These are phyloP conservation scores for Fusarium albosuccineum DNA, from an alignment of 2,329 filamentous ascomycete genomes.

Conservation along the genomic window DNA sequence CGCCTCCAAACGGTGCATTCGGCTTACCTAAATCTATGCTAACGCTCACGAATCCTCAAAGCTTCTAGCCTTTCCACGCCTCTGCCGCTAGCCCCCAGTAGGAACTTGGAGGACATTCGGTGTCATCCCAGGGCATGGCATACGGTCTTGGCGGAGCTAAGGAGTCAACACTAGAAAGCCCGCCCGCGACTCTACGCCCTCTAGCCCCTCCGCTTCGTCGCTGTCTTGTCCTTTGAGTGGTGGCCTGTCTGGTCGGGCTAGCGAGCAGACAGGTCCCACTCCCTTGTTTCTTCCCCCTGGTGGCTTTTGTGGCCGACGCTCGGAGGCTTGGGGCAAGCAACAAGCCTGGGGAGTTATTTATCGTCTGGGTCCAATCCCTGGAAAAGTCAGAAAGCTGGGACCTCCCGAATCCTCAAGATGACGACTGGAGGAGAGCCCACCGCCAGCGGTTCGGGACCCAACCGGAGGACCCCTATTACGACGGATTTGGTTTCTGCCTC, in stretches of 20 bases:
- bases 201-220: slow-evolving; percentile 8
- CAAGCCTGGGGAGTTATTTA: neutral
- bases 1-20: neutral
- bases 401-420: neutral
- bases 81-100: slow-evolving; percentile 17
- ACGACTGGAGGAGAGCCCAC: slow-evolving; percentile 5
- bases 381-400: slow-evolving; percentile 14
- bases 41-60: neutral
- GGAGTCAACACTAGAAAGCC: slow-evolving; percentile 17
- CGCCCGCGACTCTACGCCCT: slow-evolving; percentile 27
- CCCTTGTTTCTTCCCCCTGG: slow-evolving; percentile 19
- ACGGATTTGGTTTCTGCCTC: slow-evolving; percentile 27
- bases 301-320: slow-evolving; percentile 15
- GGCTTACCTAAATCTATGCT: slow-evolving; percentile 6
- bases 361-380: slow-evolving; percentile 19
- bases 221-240: slow-evolving; percentile 8
- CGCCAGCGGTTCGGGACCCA: slow-evolving; percentile 32
- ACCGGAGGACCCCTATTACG: slow-evolving; percentile 44
- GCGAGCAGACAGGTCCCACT: slow-evolving; percentile 26
- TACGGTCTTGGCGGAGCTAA: slow-evolving; percentile 33
- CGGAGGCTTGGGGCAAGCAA: slow-evolving; percentile 17
- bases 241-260: slow-evolving; percentile 10
- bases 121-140: slow-evolving; percentile 28
- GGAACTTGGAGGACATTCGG: slow-evolving; percentile 20
- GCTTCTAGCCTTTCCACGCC: neutral